These are phyloP conservation scores for Tylopilus plumbeoviolaceoides DNA, from an alignment of 768 basidiomycete genomes.

Conservation along the genomic window DNA sequence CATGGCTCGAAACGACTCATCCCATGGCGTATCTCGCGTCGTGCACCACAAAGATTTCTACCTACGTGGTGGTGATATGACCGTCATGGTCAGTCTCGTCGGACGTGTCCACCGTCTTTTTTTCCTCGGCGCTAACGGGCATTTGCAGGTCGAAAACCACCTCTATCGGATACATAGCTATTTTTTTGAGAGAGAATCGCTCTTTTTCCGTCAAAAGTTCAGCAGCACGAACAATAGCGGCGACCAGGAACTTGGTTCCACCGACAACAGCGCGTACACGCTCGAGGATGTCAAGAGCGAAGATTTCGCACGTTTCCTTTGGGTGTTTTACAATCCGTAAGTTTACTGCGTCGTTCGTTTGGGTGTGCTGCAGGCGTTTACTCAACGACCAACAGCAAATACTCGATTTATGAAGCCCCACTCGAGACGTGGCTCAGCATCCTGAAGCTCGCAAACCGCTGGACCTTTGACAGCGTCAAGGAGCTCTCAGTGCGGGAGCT, in stretches of 20 bases:
- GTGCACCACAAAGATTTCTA: constrained; percentile 47
- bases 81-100: constrained; percentile 48
- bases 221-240: constrained; percentile 25
- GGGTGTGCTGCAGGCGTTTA: background rate
- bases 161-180: constrained; percentile 57
- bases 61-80: constrained; percentile 54
- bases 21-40: constrained; percentile 29
- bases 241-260: constrained; percentile 34
- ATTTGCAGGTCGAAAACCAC: constrained; percentile 49
- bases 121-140: constrained; percentile 8
- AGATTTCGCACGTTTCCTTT: constrained; percentile 54
- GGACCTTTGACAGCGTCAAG: constrained; percentile 40
- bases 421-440: constrained; percentile 41
- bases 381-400: constrained; percentile 24
- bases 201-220: constrained; percentile 40
- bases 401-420: constrained; percentile 37
- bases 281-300: constrained; percentile 41
- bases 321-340: constrained; percentile 63
- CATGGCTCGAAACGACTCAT: no score
- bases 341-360: constrained; percentile 16
- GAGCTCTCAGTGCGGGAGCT: constrained; percentile 37
- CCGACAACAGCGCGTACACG: constrained; percentile 40
- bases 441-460: constrained; percentile 36
- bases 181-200: constrained; percentile 61
- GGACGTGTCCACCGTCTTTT: background rate